Evolutionary conservation across 2,329 filamentous ascomycete species (phyloP), one percentile per base, ranked within the genome.

Genomic region (Elsinoe fawcettii): DNA sequence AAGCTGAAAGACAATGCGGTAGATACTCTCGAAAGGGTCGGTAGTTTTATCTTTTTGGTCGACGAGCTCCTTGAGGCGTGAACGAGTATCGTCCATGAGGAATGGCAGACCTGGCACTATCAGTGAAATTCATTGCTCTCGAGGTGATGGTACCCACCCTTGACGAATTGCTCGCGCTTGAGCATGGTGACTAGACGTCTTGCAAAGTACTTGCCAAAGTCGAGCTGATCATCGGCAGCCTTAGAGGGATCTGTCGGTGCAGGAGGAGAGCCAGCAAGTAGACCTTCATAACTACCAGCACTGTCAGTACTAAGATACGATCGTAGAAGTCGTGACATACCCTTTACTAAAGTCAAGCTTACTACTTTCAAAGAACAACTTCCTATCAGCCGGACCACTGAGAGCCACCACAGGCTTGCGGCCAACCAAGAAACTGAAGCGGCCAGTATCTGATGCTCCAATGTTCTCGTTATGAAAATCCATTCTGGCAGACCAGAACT

Each of bases 1-100:
- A n/a, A 83, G 71, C 63, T 76, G 73, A 66, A 78, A 83, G 1
- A 83, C 72, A 56, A 80, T 69, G 5, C 70, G 66, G 63, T 80
- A 81, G 47, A 82, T 70, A 63, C 73, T 72, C 34, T 80, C 73
- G 62, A 83, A 82, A 0, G 80, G 79, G 60, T 83, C 74, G 6
- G 77, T 76, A 4, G 73, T 65, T 7, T 69, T 69, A 6, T 62
- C 63, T 4, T 67, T 62, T 30, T 69, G 64, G 16, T 61, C 56
- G 3, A 65, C 67, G 7, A 80, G 69, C 3, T 60, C 61, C 11
- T 75, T 68, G 16, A 78, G 66, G 0, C 67, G 66, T 3, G 63
- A 58, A 6, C 71, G 65, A 16, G 72, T 66, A 66, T 80, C 78
- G 18, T 68, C 62, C 5, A 77, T 67, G 5, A 83, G 65, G 8